A percentile compares a stretch with the other conserved stretches of the same genome.
Conservation (phyloP, 78 protist genomes). For the Polysphondylium violaceum region DNA sequence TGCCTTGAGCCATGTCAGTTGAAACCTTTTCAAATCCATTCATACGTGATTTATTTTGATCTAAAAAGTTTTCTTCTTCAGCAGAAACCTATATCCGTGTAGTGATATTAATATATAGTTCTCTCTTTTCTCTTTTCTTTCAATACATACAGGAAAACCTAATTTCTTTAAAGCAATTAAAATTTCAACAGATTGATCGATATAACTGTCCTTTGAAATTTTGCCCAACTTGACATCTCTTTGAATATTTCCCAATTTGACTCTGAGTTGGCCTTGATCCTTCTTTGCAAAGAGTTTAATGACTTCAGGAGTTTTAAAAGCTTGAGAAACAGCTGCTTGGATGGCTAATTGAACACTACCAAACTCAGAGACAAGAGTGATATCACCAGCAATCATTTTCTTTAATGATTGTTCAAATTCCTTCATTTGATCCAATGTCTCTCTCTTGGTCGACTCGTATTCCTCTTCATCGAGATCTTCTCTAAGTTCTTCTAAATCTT, state of each 20-base stretch:
- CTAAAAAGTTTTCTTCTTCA: conserved; percentile 79
- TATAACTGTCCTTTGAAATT: conserved; percentile 53
- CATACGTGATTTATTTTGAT: conserved; percentile 77
- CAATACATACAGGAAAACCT: conserved; percentile 61
- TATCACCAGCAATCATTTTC: conserved; percentile 84
- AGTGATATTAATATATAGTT: neutral
- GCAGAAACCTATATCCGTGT: conserved; percentile 50
- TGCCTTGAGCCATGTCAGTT: conserved; percentile 61
- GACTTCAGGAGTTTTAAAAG: conserved; percentile 94
- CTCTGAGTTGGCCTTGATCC: conserved; percentile 83
- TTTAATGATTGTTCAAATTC: conserved; percentile 85
- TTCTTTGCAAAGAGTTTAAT: conserved; percentile 90
- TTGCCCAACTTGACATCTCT: conserved; percentile 77
- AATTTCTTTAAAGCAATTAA: conserved; percentile 88
- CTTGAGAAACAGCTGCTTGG: conserved; percentile 90
- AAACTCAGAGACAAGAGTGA: conserved; percentile 88
- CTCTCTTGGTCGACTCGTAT: conserved; percentile 79
- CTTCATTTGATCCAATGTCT: conserved; percentile 88
- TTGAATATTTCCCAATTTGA: conserved; percentile 69
- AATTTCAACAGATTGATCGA: conserved; percentile 82
- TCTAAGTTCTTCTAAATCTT: conserved; percentile 78
- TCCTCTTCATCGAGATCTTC: conserved; percentile 81
- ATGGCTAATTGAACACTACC: conserved; percentile 88
- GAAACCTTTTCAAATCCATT: conserved; percentile 75
- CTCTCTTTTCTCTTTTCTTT: neutral